Conservation (phyloP, 2,329 filamentous ascomycete species). For the Ploettnerulaceae sp. region DNA sequence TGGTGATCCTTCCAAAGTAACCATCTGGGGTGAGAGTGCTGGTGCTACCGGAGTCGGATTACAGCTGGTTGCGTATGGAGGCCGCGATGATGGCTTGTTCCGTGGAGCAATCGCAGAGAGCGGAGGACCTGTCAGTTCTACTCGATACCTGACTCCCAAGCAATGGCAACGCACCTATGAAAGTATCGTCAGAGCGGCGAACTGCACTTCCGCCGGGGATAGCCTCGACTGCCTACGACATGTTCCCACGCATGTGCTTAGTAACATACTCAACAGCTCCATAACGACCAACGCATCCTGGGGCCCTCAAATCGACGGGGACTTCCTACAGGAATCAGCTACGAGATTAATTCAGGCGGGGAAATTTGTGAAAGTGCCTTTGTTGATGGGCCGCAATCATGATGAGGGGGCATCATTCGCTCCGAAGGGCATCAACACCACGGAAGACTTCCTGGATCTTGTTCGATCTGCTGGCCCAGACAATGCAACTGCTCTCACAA, state of each 20-base stretch:
- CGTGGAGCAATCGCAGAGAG: slow-evolving; percentile 47
- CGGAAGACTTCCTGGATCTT: slow-evolving; percentile 41
- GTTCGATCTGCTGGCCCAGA: slow-evolving; percentile 11
- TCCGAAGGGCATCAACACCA: slow-evolving; percentile 49
- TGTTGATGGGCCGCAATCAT: slow-evolving; percentile 58
- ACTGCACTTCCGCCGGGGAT: slow-evolving; percentile 20
- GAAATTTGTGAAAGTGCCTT: slow-evolving; percentile 58
- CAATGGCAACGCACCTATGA: slow-evolving; percentile 30
- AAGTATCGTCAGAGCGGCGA: slow-evolving; percentile 35
- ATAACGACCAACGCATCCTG: slow-evolving; percentile 38
- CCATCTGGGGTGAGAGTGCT: slow-evolving; percentile 42
- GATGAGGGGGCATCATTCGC: slow-evolving; percentile 61
- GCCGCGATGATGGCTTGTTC: slow-evolving; percentile 50
- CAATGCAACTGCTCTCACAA: slow-evolving; percentile 33
- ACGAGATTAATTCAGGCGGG: slow-evolving; percentile 50
- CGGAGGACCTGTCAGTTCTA: slow-evolving; percentile 35
- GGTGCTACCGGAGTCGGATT: slow-evolving; percentile 40
- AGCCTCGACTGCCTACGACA: slow-evolving; percentile 29
- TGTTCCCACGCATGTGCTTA: slow-evolving; percentile 41
- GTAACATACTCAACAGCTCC: slow-evolving; percentile 38
- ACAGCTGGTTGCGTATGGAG: slow-evolving; percentile 44
- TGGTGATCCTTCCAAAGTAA: slow-evolving; percentile 38
- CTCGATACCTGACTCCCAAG: slow-evolving; percentile 6
- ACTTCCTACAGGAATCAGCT: slow-evolving; percentile 48
- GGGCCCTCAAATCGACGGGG: slow-evolving; percentile 47